These are phyloP conservation scores for Plasmodium berghei DNA, from an alignment of 169 alveolate genomes.

Conservation along the genomic window DNA sequence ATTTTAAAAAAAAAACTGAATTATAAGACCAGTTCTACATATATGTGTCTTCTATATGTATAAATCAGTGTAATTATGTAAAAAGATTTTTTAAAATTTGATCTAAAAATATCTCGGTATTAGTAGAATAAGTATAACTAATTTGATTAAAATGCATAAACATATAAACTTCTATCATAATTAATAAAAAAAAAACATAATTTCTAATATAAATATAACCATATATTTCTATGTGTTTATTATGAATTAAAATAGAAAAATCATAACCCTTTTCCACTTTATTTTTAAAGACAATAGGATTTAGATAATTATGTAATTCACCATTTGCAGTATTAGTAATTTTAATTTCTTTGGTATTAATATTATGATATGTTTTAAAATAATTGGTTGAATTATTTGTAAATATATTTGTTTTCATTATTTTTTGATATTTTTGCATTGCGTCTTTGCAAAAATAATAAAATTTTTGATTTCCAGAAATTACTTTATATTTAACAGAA, in stretches of 20 bases:
- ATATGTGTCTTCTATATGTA: too few species aligned
- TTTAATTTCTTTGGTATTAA: background rate
- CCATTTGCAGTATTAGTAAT: background rate
- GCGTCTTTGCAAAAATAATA: constrained; percentile 19
- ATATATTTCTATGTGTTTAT: constrained; percentile 34
- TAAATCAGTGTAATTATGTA: background rate
- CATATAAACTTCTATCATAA: constrained; percentile 42
- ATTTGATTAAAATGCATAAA: constrained; percentile 40
- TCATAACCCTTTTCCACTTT: constrained; percentile 27
- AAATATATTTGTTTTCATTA: constrained; percentile 26
- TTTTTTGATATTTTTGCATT: constrained; percentile 60
- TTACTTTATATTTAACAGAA: constrained; percentile 49
- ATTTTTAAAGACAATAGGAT: constrained; percentile 69
- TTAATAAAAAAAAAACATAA: constrained; percentile 49
- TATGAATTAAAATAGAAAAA: constrained; percentile 48
- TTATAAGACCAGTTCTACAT: too few species aligned
- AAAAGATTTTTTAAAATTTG: constrained; percentile 66
- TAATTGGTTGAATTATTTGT: background rate
- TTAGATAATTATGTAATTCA: constrained; percentile 16
- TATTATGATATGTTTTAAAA: too few species aligned
- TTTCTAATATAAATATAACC: constrained; percentile 55
- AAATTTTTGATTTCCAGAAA: constrained; percentile 15
- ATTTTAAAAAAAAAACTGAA: too few species aligned
- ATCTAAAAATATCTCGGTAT: constrained; percentile 60
- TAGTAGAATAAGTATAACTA: constrained; percentile 40